A percentile compares a stretch with the other conserved stretches of the same genome.
Conservation (phyloP, 2,329 filamentous ascomycete genomes). For the Phyllosticta ampelicida region DNA sequence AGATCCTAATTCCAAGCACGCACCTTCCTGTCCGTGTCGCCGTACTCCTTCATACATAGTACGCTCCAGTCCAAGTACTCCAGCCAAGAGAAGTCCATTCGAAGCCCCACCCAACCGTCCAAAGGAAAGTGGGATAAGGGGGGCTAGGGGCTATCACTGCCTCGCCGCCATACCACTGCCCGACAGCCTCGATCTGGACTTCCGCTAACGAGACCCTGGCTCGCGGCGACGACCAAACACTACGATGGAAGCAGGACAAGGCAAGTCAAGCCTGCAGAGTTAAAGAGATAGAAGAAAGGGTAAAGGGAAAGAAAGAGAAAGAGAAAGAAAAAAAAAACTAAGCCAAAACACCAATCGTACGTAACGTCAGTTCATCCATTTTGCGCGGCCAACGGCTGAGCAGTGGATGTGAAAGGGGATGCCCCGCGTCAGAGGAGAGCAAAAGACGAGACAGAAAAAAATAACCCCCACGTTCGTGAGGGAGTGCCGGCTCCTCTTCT, state of each 20-base stretch:
- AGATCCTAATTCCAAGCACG: neutral
- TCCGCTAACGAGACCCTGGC: neutral
- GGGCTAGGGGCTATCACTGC: neutral
- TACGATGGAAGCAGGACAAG: neutral
- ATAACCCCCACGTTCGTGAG: neutral
- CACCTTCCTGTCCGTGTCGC: neutral
- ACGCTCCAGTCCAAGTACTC: neutral
- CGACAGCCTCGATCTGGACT: neutral
- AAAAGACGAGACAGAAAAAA: conserved; percentile 1
- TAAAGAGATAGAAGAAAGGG: neutral
- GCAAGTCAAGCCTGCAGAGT: neutral
- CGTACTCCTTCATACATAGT: neutral
- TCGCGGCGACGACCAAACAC: neutral
- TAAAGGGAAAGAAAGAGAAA: neutral
- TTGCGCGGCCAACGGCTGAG: neutral
- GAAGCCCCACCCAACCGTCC: neutral
- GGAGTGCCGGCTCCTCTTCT: neutral
- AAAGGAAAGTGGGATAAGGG: neutral
- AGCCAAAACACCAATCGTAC: neutral
- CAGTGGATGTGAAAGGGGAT: neutral
- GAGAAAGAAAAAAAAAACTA: neutral
- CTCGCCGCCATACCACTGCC: neutral
- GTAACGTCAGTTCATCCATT: neutral
- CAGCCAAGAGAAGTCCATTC: neutral
- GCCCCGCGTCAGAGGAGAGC: conserved; percentile 1